phyloP scores from a whole-genome alignment of 1,139 yeast species.

The Hyphopichia pseudoburtonii region DNA sequence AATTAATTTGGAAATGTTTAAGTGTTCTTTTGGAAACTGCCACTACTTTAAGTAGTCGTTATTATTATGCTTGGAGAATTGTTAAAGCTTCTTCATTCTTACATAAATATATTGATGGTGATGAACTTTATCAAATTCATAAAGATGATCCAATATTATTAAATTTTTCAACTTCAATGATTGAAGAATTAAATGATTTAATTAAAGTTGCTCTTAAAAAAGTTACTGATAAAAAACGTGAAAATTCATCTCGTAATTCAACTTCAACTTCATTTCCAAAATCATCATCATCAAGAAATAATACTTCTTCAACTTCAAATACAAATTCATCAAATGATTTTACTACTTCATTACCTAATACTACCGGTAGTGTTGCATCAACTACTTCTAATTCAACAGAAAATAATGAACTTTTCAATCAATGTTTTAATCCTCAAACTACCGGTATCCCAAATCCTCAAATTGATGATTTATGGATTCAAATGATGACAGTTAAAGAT shows the following conservation, averaged over 20 bases:
- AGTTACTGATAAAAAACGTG: not conserved
- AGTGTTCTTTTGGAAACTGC: not conserved
- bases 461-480: constrained; percentile 5
- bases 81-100: constrained; percentile 31
- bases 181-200: not conserved
- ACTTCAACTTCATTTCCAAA: too few species aligned
- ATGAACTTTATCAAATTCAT: constrained; percentile 19
- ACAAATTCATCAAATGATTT: too few species aligned
- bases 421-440: not conserved
- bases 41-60: constrained; percentile 24
- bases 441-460: too few species aligned
- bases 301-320: too few species aligned
- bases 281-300: too few species aligned
- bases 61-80: constrained; percentile 40
- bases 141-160: not conserved
- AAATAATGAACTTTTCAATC: not conserved
- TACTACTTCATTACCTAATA: too few species aligned
- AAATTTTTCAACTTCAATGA: constrained; percentile 1
- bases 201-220: not conserved
- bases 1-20: not conserved
- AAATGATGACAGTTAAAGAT: constrained; percentile 3
- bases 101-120: constrained; percentile 19
- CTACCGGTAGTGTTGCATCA: too few species aligned
- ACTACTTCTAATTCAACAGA: not conserved
- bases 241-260: not conserved